Conservation (phyloP, 345 rosid species). For the Boechera divaricarpa region DNA sequence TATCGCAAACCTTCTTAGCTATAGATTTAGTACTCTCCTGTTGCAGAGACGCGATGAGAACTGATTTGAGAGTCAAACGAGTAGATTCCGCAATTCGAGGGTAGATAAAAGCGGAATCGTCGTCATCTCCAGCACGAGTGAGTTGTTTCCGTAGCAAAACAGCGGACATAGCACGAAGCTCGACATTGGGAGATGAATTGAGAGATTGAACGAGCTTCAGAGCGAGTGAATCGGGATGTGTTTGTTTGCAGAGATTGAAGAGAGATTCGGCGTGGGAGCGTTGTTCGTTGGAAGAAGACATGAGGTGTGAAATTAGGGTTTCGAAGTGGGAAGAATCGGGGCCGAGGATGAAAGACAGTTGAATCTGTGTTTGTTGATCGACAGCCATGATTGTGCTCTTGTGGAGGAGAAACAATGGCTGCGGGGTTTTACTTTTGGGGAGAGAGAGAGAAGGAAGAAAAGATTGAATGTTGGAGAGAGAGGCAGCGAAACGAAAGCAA, state of each 20-base stretch:
- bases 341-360: constrained; percentile 49
- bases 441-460: background rate
- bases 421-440: background rate
- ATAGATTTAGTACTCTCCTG: constrained; percentile 54
- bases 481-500: background rate
- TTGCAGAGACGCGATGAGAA: constrained; percentile 55
- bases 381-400: constrained; percentile 37
- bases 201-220: constrained; percentile 60
- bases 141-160: constrained; percentile 73
- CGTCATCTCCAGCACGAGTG: constrained; percentile 44
- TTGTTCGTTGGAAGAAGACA: constrained; percentile 77
- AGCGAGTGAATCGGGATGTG: constrained; percentile 61
- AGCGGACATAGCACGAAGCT: constrained; percentile 68
- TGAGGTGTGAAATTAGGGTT: constrained; percentile 63
- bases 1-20: constrained; percentile 61
- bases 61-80: constrained; percentile 55
- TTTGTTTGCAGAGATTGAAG: constrained; percentile 64
- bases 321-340: constrained; percentile 65
- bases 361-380: constrained; percentile 45
- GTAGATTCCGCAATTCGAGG: constrained; percentile 49
- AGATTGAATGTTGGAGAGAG: background rate
- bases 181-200: constrained; percentile 48
- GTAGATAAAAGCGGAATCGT: constrained; percentile 57
- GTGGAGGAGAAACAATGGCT: constrained; percentile 24
- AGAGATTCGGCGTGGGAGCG: constrained; percentile 69